Evolutionary conservation across 2,329 filamentous ascomycete genomes (phyloP), one percentile per base, ranked within the genome.

Genomic region (Colletotrichum shisoi): DNA sequence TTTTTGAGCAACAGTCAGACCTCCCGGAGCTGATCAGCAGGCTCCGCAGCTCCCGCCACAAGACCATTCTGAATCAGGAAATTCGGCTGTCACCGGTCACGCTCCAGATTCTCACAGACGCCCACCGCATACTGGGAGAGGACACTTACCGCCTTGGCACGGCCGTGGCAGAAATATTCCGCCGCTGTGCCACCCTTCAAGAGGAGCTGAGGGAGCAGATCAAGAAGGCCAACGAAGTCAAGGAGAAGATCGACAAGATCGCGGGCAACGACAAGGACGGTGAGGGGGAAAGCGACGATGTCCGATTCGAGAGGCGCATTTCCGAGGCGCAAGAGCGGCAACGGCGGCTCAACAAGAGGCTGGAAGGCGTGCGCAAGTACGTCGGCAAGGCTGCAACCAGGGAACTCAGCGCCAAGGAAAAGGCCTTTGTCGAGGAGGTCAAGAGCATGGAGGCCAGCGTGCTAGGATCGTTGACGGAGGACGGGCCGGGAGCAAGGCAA

Each of bases 141-240:
- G 90, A 94, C 76, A 92, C 90, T 0, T 83, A 90, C 71, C 83
- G 82, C 12, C 82, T 94, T 12, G 90, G 90, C 17, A 80, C 85
- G 49, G 91, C 89, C 1, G 91, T 89, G 0, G 86, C 90, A 1
- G 90, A 93, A 72, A 81, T 94, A 6, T 94, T 93, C 78, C 83
- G 88, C 31, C 84, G 88, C 62, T 92, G 90, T 69, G 85, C 90
- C 71, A 83, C 87, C 52, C 82, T 94, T 31, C 88, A 90, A 72
- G 80, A 82, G 19, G 90, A 93, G 73, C 82, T 93, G 48, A 82
- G 81, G 70, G 85, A 88, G 69, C 91, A 94, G 74, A 84, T 93
- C 27, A 79, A 79, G 68, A 87, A 89, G 71, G 88, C 87, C 34
- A 86, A 87, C 61, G 86, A 90, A 72, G 84, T 92, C 46, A 87